phyloP scores from a whole-genome alignment of 164 flowering plant genomes.

The Piper longum region DNA sequence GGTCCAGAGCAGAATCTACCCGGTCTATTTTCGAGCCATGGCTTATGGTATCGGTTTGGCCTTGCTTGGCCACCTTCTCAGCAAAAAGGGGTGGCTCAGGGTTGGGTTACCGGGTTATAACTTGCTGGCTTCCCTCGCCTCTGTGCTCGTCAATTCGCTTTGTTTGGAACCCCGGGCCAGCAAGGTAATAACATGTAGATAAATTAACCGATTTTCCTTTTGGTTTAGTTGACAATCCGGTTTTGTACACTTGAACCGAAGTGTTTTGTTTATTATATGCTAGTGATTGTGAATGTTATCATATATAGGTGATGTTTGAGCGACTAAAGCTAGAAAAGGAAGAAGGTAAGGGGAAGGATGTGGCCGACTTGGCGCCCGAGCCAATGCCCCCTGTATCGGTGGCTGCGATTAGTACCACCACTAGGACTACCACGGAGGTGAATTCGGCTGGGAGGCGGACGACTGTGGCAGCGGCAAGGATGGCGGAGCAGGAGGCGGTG shows the following conservation, averaged over 20 bases:
- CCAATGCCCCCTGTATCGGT: neutral
- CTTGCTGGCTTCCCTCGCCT: conserved; percentile 23
- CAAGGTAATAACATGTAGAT: conserved; percentile 25
- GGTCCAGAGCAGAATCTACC: conserved; percentile 77
- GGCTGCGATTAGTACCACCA: neutral
- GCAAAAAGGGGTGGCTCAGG: conserved; percentile 4
- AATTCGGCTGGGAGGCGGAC: neutral
- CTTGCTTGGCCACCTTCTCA: conserved; percentile 29
- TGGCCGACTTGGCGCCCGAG: conserved; percentile 3
- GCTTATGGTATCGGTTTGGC: conserved; percentile 26
- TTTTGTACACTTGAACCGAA: too few relatives aligned
- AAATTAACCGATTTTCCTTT: too few relatives aligned
- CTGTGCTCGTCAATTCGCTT: conserved; percentile 31
- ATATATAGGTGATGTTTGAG: conserved; percentile 59
- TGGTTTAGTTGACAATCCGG: neutral
- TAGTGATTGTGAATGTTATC: too few relatives aligned
- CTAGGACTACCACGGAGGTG: neutral
- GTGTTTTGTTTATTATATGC: too few relatives aligned
- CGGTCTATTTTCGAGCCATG: conserved; percentile 54
- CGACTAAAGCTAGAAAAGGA: conserved; percentile 73
- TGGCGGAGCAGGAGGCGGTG: conserved; percentile 2
- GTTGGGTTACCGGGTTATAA: conserved; percentile 29
- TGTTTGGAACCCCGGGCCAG: conserved; percentile 71
- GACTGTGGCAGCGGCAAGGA: neutral
- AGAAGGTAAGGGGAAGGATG: conserved; percentile 49